Conservation (phyloP, 2,329 filamentous ascomycete species). For the Fusarium fracticaudum region DNA sequence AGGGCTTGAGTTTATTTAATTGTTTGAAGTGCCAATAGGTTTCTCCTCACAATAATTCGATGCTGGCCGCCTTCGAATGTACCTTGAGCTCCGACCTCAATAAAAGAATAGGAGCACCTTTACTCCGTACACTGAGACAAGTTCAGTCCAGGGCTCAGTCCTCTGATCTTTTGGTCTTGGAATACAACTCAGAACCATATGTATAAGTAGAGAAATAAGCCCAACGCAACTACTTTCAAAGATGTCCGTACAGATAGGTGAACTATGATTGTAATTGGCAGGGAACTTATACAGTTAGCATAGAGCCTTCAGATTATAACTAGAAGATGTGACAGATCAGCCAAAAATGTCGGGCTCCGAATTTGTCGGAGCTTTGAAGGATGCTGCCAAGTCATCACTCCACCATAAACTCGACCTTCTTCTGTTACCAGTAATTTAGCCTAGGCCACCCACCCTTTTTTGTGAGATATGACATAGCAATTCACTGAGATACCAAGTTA, state of each 20-base stretch:
- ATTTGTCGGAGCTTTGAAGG: background rate
- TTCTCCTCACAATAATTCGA: background rate
- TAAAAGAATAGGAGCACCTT: no score
- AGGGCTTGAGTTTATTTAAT: background rate
- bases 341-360: background rate
- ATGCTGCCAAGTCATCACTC: background rate
- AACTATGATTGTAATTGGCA: background rate
- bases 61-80: background rate
- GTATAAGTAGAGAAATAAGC: background rate
- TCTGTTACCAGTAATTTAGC: background rate
- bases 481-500: background rate
- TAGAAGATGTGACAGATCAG: background rate
- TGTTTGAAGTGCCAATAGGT: background rate
- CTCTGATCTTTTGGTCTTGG: background rate
- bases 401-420: background rate
- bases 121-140: no score
- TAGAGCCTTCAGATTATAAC: background rate
- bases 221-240: background rate
- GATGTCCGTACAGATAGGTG: background rate
- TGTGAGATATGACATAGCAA: background rate
- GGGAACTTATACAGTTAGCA: no score
- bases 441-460: background rate
- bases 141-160: background rate
- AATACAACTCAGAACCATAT: background rate
- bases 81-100: no score